Conservation (phyloP, 1,284 basidiomycete species). For the Pterulicium gracile region DNA sequence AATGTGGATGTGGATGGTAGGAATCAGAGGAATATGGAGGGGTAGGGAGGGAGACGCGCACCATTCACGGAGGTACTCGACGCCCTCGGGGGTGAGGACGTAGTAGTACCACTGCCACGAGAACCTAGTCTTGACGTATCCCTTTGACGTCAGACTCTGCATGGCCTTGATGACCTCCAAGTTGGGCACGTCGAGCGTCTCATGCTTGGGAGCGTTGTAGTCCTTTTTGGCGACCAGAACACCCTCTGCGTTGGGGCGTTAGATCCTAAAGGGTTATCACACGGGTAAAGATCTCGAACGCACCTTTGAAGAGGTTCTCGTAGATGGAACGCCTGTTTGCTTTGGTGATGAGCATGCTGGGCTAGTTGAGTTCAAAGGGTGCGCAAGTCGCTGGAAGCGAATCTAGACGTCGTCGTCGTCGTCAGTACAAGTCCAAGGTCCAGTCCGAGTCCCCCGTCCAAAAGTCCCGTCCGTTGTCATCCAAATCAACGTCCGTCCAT, state of each 20-base stretch:
- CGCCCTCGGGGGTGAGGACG: conserved; percentile 87
- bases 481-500: conserved; percentile 22
- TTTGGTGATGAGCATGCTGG: conserved; percentile 84
- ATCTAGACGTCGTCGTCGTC: conserved; percentile 8
- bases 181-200: conserved; percentile 95
- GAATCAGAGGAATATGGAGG: conserved; percentile 1
- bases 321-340: conserved; percentile 80
- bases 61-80: conserved; percentile 93
- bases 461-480: conserved; percentile 18
- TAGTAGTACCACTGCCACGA: conserved; percentile 97
- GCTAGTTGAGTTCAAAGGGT: conserved; percentile 27
- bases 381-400: conserved; percentile 15
- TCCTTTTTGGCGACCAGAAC: conserved; percentile 99
- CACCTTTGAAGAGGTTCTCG: conserved; percentile 98
- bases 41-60: conserved; percentile 24
- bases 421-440: conserved; percentile 10
- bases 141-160: conserved; percentile 94
- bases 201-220: conserved; percentile 95
- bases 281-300: conserved; percentile 14
- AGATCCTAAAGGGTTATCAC: background rate
- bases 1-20: background rate
- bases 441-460: background rate
- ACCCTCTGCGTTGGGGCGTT: conserved; percentile 54
- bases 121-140: conserved; percentile 97
- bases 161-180: conserved; percentile 99